Base-by-base conservation (phyloP, 2,329 filamentous ascomycete species). In the Hymenoscyphus occultus region DNA sequence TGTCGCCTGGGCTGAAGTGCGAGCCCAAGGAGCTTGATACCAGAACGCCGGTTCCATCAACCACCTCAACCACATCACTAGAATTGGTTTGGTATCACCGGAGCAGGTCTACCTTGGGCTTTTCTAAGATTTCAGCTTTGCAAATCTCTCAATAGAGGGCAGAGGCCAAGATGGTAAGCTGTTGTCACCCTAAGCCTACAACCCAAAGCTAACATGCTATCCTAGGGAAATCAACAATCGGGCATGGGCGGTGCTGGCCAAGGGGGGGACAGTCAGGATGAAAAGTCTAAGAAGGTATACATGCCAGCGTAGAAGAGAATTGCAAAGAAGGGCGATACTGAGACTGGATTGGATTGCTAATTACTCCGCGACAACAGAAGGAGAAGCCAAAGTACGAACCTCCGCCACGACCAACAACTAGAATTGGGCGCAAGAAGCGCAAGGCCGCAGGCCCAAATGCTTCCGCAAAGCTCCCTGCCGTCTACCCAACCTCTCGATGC, bases 361-460 rank as follows among this genome's bases (percentile, higher is more conserved):
- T 62, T n/a, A 32, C 39, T 61, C n/a, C 54, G 39, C 45, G 28
- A 65, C 45, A 67, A 73, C 75, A 97, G 94, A 98, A 99, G 86
- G 94, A 99, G 69, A 99, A 99, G 89, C 95, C 95, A 77, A 98
- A 97, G 90, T 99, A 99, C 84, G 95, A 99, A 80, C 95, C 95
- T 70, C 95, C 95, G 72, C 95, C 95, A 79, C 90, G 94, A 76
- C 95, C 95, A 69, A 99, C 95, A 68, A 98, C 95, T 71, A 92
- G 95, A 78, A 90, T 99, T 77, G 95, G 95, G 67, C 92, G 94
- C 76, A 97, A 96, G 90, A 99, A 99, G 91, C 94, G 93, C 86
- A 97, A 92, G 89, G 86, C 88, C 60, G 93, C 90, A 66, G 95
- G 95, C 62, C 93, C 92, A 69, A 97, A 94, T 79, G 93, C 95